These are phyloP conservation scores for Fusarium temperatum DNA, from an alignment of 2,329 filamentous ascomycete species.

Conservation along the genomic window DNA sequence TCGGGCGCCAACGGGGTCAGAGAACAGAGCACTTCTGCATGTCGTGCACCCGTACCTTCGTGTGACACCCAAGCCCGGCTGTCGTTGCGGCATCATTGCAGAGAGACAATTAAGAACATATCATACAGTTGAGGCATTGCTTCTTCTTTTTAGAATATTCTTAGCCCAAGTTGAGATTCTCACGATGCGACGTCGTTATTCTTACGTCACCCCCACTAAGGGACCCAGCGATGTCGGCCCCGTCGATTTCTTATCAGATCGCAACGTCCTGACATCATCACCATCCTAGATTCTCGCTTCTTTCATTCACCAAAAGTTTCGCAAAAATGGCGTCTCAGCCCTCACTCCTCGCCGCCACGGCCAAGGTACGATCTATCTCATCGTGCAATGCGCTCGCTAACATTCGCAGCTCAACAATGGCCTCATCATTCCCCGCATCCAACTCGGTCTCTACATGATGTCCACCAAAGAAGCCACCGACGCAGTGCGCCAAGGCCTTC, in stretches of 20 bases:
- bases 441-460: constrained; percentile 79
- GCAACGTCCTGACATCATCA: constrained; percentile 5
- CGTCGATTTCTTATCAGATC: constrained; percentile 11
- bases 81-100: background rate
- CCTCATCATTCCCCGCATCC: constrained; percentile 73
- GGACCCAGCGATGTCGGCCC: constrained; percentile 18
- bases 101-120: background rate
- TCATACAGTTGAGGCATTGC: background rate
- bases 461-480: constrained; percentile 66
- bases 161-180: fast-evolving
- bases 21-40: background rate
- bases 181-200: background rate
- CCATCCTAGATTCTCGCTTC: background rate
- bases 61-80: background rate
- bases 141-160: background rate
- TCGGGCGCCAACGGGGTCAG: background rate
- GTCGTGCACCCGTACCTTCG: background rate
- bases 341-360: constrained; percentile 34
- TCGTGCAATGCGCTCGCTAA: background rate
- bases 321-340: constrained; percentile 31
- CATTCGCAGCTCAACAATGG: constrained; percentile 67
- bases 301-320: background rate
- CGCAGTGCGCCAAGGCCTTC: constrained; percentile 66
- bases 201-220: constrained; percentile 11
- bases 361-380: constrained; percentile 34